Evolutionary conservation across 1,284 basidiomycete genomes (phyloP).

Genomic region (Athelia sp.): DNA sequence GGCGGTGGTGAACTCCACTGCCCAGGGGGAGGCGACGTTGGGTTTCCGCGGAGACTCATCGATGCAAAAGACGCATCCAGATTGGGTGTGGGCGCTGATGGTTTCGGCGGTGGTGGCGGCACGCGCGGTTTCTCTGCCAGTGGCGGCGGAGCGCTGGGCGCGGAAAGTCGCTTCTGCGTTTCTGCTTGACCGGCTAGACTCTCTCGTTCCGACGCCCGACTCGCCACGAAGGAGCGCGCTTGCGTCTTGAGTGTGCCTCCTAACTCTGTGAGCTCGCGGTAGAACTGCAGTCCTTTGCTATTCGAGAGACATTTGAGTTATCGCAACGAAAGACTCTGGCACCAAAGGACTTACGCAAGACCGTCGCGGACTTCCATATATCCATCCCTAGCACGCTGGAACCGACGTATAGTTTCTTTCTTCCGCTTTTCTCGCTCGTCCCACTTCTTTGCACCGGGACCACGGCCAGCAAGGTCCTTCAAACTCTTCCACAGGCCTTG

Average conservation of each 20-base stretch:
- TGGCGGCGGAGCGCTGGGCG: slow-evolving; percentile 29
- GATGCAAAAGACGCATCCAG: slow-evolving; percentile 50
- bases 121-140: slow-evolving; percentile 44
- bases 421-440: slow-evolving; percentile 75
- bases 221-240: slow-evolving; percentile 57
- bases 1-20: slow-evolving; percentile 17
- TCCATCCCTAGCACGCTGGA: slow-evolving; percentile 72
- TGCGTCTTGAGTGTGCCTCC: slow-evolving; percentile 56
- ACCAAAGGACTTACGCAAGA: slow-evolving; percentile 64
- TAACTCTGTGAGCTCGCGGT: slow-evolving; percentile 75
- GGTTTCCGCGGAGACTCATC: slow-evolving; percentile 35
- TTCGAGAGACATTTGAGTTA: slow-evolving; percentile 8
- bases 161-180: slow-evolving; percentile 56
- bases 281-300: slow-evolving; percentile 87
- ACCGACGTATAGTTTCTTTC: slow-evolving; percentile 66
- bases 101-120: slow-evolving; percentile 43
- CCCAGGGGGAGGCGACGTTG: neutral
- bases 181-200: slow-evolving; percentile 67
- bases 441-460: slow-evolving; percentile 72
- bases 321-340: slow-evolving; percentile 8
- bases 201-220: slow-evolving; percentile 71
- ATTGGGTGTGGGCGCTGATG: slow-evolving; percentile 31
- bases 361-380: slow-evolving; percentile 88
- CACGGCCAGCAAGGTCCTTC: slow-evolving; percentile 67
- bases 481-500: slow-evolving; percentile 66